Evolutionary conservation across 495 filamentous ascomycete species (phyloP), one percentile per base, ranked within the genome.

Genomic region (Neurospora sp.): DNA sequence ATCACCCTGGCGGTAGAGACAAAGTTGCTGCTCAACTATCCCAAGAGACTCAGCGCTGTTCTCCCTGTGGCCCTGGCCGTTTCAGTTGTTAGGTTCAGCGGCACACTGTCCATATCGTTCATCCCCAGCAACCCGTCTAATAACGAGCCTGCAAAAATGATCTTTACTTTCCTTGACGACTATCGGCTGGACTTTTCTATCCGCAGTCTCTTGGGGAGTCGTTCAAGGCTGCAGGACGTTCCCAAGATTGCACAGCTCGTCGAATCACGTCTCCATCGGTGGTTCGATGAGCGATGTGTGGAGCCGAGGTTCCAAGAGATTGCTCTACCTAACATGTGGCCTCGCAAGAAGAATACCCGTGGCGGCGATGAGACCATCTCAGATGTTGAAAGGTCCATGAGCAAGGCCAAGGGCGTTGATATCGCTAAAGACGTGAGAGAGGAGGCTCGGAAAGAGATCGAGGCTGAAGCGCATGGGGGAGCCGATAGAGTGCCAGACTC

Each of bases 281-380:
- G 96, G 96, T 97, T 99, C 76, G 96, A 99, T 79, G 96, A 98
- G 78, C 89, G 96, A 39, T 93, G 92, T 71, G 96, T 99, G 3
- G 96, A 98, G 83, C 96, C 96, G 11, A 88, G 94, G 34, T 97
- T 99, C 74, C 96, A 99, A 79, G 93, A 98, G 71, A 95, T 99
- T 43, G 93, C 92, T 9, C 83, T 99, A 36, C 96, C 96, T 8
- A 96, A 93, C 79, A 83, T 99, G 71, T 99, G 96, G 96, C 96
- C 96, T 10, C 84, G 96, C 70, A 98, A 92, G 82, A 87, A 88
- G 83, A 94, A 92, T 77, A 93, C 93, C 19, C 83, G 93, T 19
- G 93, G 89, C 43, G 87, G 86, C 6, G 89, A 88, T 11, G 86
- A 85, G 15, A 76, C 80, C 3, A 79, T 82, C 36, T 79, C 77